Evolutionary conservation across 306 rosid species (phyloP), one percentile per base, ranked within the genome.

Genomic region (Quercus agrifolia): DNA sequence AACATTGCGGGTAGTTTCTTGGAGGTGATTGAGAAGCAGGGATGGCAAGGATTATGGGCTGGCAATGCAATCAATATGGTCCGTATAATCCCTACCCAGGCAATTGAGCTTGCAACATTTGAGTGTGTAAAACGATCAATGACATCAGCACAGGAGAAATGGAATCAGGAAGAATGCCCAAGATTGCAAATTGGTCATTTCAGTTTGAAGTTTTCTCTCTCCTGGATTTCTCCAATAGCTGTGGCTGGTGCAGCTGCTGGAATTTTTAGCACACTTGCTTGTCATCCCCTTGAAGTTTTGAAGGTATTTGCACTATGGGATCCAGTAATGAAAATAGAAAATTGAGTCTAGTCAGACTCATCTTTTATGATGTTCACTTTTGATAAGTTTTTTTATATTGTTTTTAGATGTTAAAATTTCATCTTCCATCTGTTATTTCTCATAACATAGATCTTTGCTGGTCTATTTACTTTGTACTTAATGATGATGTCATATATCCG

Each of bases 191-290:
- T 94, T 78, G 99, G 99, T 61, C 69, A 57, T 77, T 51, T 91
- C 66, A 76, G 83, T 83, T 88, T 95, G 76, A 86, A 82, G 71
- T 75, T 95, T 25, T 80, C 90, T 13, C 76, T 94, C 57, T 86
- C 95, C 78, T 94, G 99, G 97, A 88, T 95, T 80, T 95, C 99
- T 79, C 99, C 99, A 0, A 88, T 89, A 71, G 99, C 99, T 20
- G 90, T 92, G 62, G 99, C 90, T 30, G 99, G 99, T 61, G 99
- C 99, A 18, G 97, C 99, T 78, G 98, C 99, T 28, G 99, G 99
- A 80, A 28, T 91, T 15, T 85, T 89, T 62, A 85, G 99, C 89
- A 90, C 99, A 46, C 89, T 95, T 71, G 86, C 23, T 30, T 95
- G 99, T 77, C 99, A 95, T 82, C 99, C 99, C 79, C 97, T 95